Conservation (phyloP, 2,329 filamentous ascomycete genomes). For the Aspergillus persii region DNA sequence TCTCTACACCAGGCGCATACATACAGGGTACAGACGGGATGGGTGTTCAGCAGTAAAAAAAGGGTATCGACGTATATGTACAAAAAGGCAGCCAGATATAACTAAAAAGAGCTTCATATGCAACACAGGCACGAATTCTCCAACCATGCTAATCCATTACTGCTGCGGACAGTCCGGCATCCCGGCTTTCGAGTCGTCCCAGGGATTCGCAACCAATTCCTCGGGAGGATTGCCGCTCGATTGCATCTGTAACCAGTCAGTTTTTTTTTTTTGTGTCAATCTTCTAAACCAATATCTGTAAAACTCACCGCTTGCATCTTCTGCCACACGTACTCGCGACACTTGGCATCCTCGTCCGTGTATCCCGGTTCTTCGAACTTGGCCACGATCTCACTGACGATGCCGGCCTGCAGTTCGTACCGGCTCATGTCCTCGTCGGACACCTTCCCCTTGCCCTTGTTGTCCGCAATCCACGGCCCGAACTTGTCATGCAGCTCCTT, state of each 20-base stretch:
- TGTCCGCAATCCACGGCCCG: slow-evolving; percentile 80
- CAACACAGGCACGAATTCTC: slow-evolving; percentile 5
- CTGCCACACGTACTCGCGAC: slow-evolving; percentile 91
- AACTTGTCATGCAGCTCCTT: slow-evolving; percentile 94
- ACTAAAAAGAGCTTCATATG: slow-evolving; percentile 9
- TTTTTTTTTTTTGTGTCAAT: not conserved
- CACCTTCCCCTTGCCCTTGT: slow-evolving; percentile 59
- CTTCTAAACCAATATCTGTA: not conserved
- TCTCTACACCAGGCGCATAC: too few species aligned
- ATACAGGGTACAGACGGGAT: not conserved
- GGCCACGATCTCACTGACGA: slow-evolving; percentile 82
- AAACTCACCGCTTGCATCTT: slow-evolving; percentile 90
- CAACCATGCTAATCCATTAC: slow-evolving; percentile 30
- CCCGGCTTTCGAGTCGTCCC: slow-evolving; percentile 73
- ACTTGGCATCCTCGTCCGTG: slow-evolving; percentile 73
- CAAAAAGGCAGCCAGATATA: slow-evolving; percentile 17
- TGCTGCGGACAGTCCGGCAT: slow-evolving; percentile 64
- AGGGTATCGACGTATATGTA: slow-evolving; percentile 20
- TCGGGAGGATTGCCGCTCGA: slow-evolving; percentile 83
- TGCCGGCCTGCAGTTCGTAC: slow-evolving; percentile 74
- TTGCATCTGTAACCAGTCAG: slow-evolving; percentile 75
- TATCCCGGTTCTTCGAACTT: slow-evolving; percentile 84
- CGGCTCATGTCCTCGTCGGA: slow-evolving; percentile 69
- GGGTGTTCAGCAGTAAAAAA: not conserved
- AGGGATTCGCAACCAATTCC: slow-evolving; percentile 66